Percentiles rank a stretch among this genome's conserved stretches.
Conservation (phyloP, 371 early-diverging fungal genomes). For the Massospora cicadina region DNA sequence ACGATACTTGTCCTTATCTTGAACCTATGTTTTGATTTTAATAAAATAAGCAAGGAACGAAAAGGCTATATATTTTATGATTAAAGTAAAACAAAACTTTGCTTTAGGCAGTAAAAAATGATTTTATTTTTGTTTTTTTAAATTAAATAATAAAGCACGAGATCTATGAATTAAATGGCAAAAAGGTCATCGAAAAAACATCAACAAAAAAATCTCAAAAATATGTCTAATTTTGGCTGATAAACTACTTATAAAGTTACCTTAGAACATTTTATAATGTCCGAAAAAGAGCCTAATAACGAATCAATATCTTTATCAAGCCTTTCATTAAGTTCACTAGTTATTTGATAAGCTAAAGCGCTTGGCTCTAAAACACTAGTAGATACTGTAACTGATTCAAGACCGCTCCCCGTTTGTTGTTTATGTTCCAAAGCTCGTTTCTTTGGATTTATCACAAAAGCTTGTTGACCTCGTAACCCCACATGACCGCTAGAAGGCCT, state of each 20-base stretch:
- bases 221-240: too few species aligned
- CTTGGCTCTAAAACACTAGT: background rate
- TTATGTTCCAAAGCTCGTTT: background rate
- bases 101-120: background rate
- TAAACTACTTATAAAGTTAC: background rate
- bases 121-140: too few species aligned
- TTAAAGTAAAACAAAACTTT: background rate
- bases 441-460: background rate
- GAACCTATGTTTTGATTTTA: background rate
- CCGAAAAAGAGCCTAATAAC: background rate
- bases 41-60: background rate
- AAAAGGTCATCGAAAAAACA: too few species aligned
- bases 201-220: too few species aligned
- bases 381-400: background rate
- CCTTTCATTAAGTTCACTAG: background rate
- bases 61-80: background rate
- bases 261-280: background rate
- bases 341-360: background rate
- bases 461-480: background rate
- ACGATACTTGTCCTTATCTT: background rate
- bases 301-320: background rate
- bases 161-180: too few species aligned
- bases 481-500: background rate
- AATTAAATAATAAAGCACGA: too few species aligned
- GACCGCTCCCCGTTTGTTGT: background rate